Conservation (phyloP, 1,139 yeast genomes). For the Yamadazyma spencermartinsiae region DNA sequence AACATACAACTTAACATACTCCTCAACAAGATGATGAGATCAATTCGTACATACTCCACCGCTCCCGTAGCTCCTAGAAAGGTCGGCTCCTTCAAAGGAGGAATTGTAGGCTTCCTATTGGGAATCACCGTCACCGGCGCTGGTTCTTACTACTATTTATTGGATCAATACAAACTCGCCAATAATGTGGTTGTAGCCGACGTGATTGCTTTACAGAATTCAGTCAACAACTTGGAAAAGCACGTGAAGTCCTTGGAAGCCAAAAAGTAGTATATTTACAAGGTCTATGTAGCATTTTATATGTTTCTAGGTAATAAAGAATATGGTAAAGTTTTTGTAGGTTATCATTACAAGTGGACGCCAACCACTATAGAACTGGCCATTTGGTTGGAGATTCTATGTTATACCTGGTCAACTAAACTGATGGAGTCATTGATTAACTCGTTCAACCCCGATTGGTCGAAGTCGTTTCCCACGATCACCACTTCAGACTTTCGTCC, state of each 20-base stretch:
- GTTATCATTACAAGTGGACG: too few relatives aligned
- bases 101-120: slow-evolving; percentile 70
- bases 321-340: too few relatives aligned
- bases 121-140: slow-evolving; percentile 77
- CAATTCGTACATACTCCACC: slow-evolving; percentile 34
- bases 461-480: slow-evolving; percentile 39
- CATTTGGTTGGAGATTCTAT: too few relatives aligned
- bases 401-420: slow-evolving; percentile 24
- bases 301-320: too few relatives aligned
- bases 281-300: too few relatives aligned
- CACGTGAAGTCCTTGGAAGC: slow-evolving; percentile 59
- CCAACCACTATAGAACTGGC: too few relatives aligned
- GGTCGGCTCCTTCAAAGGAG: slow-evolving; percentile 67
- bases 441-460: slow-evolving; percentile 23
- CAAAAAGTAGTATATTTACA: slow-evolving; percentile 22
- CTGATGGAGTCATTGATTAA: slow-evolving; percentile 29
- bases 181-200: slow-evolving; percentile 74
- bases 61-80: slow-evolving; percentile 24
- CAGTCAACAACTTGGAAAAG: slow-evolving; percentile 66
- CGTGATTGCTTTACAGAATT: slow-evolving; percentile 66
- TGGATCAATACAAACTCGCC: slow-evolving; percentile 75
- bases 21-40: slow-evolving; percentile 7
- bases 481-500: slow-evolving; percentile 52
- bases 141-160: slow-evolving; percentile 72
- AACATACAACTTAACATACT: not conserved